Conservation (phyloP, 345 rosid species). For the Syzygium aromaticum region DNA sequence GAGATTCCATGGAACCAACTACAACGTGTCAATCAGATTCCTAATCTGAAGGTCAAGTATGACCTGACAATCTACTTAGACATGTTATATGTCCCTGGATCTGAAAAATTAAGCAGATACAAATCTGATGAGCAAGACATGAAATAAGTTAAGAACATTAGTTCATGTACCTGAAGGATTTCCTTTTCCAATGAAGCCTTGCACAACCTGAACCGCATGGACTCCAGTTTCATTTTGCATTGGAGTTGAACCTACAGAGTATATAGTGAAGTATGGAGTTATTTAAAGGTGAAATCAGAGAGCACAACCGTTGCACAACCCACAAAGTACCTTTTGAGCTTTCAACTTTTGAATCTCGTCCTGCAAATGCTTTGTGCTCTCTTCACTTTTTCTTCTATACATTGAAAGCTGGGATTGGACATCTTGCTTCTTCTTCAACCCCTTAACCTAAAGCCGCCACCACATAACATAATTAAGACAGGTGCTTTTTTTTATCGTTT, state of each 20-base stretch:
- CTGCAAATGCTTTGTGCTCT: constrained; percentile 26
- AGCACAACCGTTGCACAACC: neutral
- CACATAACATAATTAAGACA: neutral
- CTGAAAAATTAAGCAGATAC: neutral
- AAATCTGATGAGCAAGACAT: neutral
- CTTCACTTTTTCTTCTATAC: constrained; percentile 49
- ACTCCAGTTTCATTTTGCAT: constrained; percentile 80
- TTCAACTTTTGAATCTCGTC: constrained; percentile 71
- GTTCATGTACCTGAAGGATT: constrained; percentile 64
- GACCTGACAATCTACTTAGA: neutral
- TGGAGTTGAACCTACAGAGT: constrained; percentile 74
- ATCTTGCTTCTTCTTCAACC: constrained; percentile 56
- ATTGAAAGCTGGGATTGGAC: constrained; percentile 40
- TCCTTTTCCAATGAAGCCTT: constrained; percentile 72
- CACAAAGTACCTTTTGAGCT: constrained; percentile 60
- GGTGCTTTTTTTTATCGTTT: neutral
- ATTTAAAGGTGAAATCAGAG: constrained; percentile 66
- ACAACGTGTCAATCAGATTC: neutral
- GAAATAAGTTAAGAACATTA: neutral
- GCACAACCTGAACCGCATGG: constrained; percentile 63
- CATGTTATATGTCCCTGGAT: neutral
- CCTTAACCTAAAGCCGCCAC: constrained; percentile 36
- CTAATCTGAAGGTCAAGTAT: neutral
- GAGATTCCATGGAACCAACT: neutral
- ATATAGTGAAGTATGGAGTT: neutral